Base-by-base conservation (phyloP, 176 grass and related monocot species). In the Avena atlantica region DNA sequence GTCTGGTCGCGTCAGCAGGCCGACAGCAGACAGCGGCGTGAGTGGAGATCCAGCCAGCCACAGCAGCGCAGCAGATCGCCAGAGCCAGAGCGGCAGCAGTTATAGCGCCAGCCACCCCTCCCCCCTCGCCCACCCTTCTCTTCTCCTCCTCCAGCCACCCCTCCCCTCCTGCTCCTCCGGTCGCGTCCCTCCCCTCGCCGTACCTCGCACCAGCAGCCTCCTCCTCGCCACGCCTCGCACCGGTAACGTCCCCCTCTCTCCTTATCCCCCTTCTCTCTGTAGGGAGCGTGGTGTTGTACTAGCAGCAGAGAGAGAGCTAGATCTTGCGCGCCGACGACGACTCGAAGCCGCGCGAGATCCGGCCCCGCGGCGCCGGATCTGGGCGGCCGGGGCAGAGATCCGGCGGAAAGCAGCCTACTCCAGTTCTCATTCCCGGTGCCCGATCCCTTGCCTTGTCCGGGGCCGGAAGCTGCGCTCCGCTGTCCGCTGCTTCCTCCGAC, bases 311-410 rank as follows among this genome's bases (percentile, higher is more conserved):
- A 2, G 6, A 8, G 57, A 60, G 64, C 76, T 53, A 60, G 74
- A 83, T 89, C 81, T 83, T 70, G 75, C 58, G 0, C 12, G 17
- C 78, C 1, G 12, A 0, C 21, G 12, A 0, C 21, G 42, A 62
- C 2, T 12, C 5, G 29, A 2, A 21, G 0, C 1, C 47, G 12
- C 19, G 40, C 51, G 23, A 79, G 76, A 61, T 79, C 69, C 21
- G 51, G 25, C 78, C 42, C 27, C 70, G 24, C 15, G 9, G 13
- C 14, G 19, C 74, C 59, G 71, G 80, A 89, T 84, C 81, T 83
- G 87, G 47, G 72, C 81, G 15, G 0, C 45, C 72, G 0, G 10
- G 10, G 12, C 19, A 4, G 67, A 79, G 81, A 83, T 89, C 80
- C 80, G 56, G 56, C 6, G 29, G n/a, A 47, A 79, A 47, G 9